phyloP scores from a whole-genome alignment of 495 filamentous ascomycete species.

The Penicillium crystallinum region DNA sequence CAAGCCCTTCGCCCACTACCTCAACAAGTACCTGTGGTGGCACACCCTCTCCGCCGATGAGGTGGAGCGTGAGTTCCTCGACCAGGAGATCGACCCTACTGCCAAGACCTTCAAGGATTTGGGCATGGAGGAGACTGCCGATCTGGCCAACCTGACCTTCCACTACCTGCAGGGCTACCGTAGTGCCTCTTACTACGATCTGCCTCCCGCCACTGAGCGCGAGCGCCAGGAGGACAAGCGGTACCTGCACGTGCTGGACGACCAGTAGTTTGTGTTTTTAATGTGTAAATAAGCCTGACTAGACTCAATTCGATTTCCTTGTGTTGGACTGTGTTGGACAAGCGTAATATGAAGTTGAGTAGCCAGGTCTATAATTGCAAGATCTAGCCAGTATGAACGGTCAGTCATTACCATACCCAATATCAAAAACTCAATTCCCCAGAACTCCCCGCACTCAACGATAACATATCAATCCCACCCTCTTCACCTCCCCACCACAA shows the following conservation, averaged over 20 bases:
- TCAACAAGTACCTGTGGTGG: slow-evolving; percentile 88
- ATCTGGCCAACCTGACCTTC: slow-evolving; percentile 77
- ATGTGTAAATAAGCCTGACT: slow-evolving; percentile 42
- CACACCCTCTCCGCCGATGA: slow-evolving; percentile 75
- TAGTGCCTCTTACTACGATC: slow-evolving; percentile 76
- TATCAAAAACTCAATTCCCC: slow-evolving; percentile 8
- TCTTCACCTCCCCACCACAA: not conserved
- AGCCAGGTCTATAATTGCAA: not conserved
- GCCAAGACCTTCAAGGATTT: slow-evolving; percentile 97
- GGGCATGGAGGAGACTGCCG: slow-evolving; percentile 70
- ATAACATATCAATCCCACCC: slow-evolving; percentile 2
- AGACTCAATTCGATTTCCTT: slow-evolving; percentile 36
- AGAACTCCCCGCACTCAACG: slow-evolving; percentile 11
- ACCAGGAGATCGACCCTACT: slow-evolving; percentile 82
- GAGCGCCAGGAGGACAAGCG: slow-evolving; percentile 94
- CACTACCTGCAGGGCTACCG: slow-evolving; percentile 90
- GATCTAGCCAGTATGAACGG: not conserved
- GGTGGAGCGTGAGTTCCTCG: slow-evolving; percentile 88
- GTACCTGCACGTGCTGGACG: slow-evolving; percentile 90
- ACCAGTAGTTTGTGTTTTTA: slow-evolving; percentile 58
- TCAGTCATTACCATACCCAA: not conserved
- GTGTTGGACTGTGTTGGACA: slow-evolving; percentile 11
- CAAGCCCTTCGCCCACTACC: slow-evolving; percentile 61
- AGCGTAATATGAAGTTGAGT: slow-evolving; percentile 1
- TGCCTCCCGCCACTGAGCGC: slow-evolving; percentile 88